These are phyloP conservation scores for Forsythia suspensa DNA, from an alignment of 257 asterid species.

Conservation along the genomic window DNA sequence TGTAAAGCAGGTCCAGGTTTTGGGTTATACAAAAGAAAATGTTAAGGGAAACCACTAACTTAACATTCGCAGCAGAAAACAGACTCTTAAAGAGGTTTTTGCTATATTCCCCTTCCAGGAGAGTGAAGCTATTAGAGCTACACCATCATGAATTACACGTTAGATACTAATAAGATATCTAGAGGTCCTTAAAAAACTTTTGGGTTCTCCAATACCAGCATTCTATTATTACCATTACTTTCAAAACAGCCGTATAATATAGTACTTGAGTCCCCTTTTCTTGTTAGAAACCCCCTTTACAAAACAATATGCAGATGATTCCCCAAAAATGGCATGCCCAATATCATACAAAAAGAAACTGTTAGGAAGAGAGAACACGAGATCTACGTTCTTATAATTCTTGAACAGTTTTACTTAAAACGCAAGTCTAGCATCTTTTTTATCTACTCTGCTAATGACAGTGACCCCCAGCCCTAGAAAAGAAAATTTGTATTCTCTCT, in stretches of 20 bases:
- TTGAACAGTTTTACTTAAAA: background rate
- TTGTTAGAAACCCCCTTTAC: background rate
- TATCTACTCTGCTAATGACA: slow-evolving; percentile 2
- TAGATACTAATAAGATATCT: background rate
- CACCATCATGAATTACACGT: background rate
- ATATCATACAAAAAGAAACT: background rate
- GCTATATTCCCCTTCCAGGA: background rate
- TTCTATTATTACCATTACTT: background rate
- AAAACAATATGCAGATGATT: background rate
- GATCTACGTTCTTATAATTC: background rate
- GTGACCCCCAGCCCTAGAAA: background rate
- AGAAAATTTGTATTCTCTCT: background rate
- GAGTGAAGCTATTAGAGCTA: background rate
- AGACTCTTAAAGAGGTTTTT: background rate
- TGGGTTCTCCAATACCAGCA: background rate
- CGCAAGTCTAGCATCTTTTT: background rate
- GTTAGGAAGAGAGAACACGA: background rate
- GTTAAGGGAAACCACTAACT: background rate
- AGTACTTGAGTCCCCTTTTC: background rate
- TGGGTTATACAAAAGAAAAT: background rate
- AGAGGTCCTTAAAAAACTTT: background rate
- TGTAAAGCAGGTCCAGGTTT: background rate
- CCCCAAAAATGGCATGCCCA: background rate
- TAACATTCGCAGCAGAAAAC: background rate
- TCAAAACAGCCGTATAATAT: background rate